Evolutionary conservation across 2,329 filamentous ascomycete species (phyloP), one percentile per base, ranked within the genome.

Genomic region (Calonectria ilicicola): DNA sequence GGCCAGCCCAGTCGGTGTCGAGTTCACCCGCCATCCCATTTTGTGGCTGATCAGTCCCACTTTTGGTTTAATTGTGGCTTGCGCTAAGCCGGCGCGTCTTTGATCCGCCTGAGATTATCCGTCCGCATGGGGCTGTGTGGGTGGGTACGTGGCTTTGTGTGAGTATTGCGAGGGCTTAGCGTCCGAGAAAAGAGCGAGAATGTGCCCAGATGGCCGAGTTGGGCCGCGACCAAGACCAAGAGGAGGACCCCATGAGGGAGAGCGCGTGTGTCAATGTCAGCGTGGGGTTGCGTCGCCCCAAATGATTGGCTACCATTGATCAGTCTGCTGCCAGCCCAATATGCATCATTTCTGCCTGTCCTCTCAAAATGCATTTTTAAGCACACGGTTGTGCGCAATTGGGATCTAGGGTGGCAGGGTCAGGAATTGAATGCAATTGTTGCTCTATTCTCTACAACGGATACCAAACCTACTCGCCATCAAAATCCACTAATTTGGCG

Each of bases 161-260:
- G n/a, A n/a, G n/a, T n/a, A n/a, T n/a, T n/a, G 27, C n/a, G 53
- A 17, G 19, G 32, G 53, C 21, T 10, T 35, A 60, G 53, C 35
- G 35, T 40, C 53, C 53, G 53, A 60, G 32, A 60, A 60, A 60
- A 60, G 32, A 26, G 53, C 53, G 53, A 60, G 53, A 56, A 12
- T 38, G 32, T 14, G 32, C 53, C n/a, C 53, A 60, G n/a, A 5
- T 2, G 17, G 32, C 35, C 53, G 53, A 40, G 53, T 38, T 58
- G 14, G 49, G 19, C 23, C 32, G 53, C 21, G 10, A 40, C 53
- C 21, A 15, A 35, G n/a, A n/a, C n/a, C n/a, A n/a, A n/a, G n/a
- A n/a, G n/a, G n/a, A n/a, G n/a, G n/a, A n/a, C n/a, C n/a, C n/a
- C n/a, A n/a, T n/a, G n/a, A n/a, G n/a, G n/a, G n/a, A n/a, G n/a